phyloP scores from a whole-genome alignment of 176 grass and related monocot species.

The Saccharum officinarum region DNA sequence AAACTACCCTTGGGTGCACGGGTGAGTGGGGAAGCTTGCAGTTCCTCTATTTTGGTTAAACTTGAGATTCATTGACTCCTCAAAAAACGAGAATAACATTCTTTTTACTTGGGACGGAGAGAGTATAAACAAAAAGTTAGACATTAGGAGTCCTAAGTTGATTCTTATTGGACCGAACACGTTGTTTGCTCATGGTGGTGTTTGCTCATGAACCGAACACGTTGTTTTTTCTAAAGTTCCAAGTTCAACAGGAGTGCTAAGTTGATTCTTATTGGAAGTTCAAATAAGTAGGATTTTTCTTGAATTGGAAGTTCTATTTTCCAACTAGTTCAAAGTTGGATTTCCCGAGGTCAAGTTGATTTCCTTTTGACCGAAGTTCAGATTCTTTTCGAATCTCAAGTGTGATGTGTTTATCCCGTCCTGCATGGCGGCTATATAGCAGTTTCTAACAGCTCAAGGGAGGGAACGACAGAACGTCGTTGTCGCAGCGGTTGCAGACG shows the following conservation, averaged over 20 bases:
- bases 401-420: background rate
- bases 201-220: background rate
- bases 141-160: too few relatives aligned
- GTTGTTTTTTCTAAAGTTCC: background rate
- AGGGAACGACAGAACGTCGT: slow-evolving; percentile 53
- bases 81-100: too few relatives aligned
- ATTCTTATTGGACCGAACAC: too few relatives aligned
- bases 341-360: background rate
- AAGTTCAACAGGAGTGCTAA: background rate
- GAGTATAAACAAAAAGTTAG: too few relatives aligned
- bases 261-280: background rate
- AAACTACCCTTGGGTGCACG: too few relatives aligned
- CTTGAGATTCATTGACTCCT: too few relatives aligned
- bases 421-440: background rate
- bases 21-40: too few relatives aligned
- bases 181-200: background rate
- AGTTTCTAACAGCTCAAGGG: slow-evolving; percentile 53
- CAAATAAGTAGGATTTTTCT: background rate
- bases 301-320: background rate
- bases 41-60: too few relatives aligned
- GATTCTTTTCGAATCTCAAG: background rate
- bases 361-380: background rate
- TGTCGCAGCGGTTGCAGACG: slow-evolving; percentile 67
- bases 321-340: background rate
- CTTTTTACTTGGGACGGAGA: too few relatives aligned